Percentiles rank a stretch among this genome's conserved stretches.
phyloP scores from a whole-genome alignment of 805 yeast genomes.

The Ogataea degrootiae region DNA sequence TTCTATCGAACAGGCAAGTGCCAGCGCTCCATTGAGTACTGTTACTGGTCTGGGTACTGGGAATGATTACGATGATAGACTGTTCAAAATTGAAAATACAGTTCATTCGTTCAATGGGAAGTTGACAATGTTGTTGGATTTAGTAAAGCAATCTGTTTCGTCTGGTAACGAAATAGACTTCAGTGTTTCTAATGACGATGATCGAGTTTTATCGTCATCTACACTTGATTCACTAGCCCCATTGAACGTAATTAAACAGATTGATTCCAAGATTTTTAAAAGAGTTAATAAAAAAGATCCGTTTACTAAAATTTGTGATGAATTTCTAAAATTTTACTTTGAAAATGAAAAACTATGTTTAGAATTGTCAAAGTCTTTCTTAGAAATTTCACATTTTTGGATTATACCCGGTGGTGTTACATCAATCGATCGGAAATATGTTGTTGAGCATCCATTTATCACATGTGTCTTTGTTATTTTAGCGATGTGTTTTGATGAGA shows the following conservation, averaged over 20 bases:
- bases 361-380: constrained; percentile 41
- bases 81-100: constrained; percentile 10
- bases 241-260: constrained; percentile 25
- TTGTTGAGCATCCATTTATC: constrained; percentile 47
- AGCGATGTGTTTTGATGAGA: constrained; percentile 54
- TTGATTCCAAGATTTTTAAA: constrained; percentile 25
- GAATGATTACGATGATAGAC: constrained; percentile 6
- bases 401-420: constrained; percentile 59
- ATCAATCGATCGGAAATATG: constrained; percentile 41
- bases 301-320: constrained; percentile 33
- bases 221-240: constrained; percentile 26
- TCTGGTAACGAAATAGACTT: constrained; percentile 11
- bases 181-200: constrained; percentile 7
- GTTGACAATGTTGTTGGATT: constrained; percentile 11
- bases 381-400: constrained; percentile 54
- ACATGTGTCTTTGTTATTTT: constrained; percentile 49
- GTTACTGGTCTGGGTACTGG: neutral
- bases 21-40: neutral
- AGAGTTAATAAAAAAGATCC: constrained; percentile 26
- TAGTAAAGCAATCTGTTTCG: constrained; percentile 12
- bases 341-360: constrained; percentile 40
- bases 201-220: constrained; percentile 5
- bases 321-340: constrained; percentile 43
- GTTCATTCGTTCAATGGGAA: constrained; percentile 15
- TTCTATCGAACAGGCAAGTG: neutral